Base-by-base conservation (phyloP, 768 basidiomycete species). In the Leccinum arenicola region DNA sequence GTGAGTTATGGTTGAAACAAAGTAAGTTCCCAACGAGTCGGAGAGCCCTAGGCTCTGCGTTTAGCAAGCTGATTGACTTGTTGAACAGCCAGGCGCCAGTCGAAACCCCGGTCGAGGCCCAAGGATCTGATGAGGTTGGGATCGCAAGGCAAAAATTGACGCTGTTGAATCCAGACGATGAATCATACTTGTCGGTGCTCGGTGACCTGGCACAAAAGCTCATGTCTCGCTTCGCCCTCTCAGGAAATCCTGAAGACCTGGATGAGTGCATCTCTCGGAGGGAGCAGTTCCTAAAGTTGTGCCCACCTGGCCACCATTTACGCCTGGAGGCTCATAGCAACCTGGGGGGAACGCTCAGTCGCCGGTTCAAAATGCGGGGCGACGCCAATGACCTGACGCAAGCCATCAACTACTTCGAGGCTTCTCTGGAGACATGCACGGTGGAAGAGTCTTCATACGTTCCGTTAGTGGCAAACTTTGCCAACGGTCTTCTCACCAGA, bases 191-290 rank as follows among this genome's bases (percentile, higher is more conserved):
- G 15, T 3, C 25, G 21, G 47, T 56, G 19, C 61, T 70, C 35
- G 40, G 56, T 14, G 21, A 15, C 8, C 43, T 70, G 27, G 61
- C 61, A 12, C 17, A 17, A 25, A 47, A 40, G 3, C 65, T 70
- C 17, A 35, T 67, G 50, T 43, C 58, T 21, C 68, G 67, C 35
- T 76, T 73, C 40, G 17, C 60, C 27, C 63, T 36, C n/a, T 60
- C 56, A 5, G 56, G 71, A 45, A 60, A 70, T 29, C 50, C 57
- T 14, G 43, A 54, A 6, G 72, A 74, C 49, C 59, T 76, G 21
- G 59, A 69, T 19, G 66, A 71, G 47, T 64, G 66, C 15, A 59
- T 77, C 49, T 23, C 51, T 6, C 40, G 54, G 15, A 52, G 35
- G 29, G 58, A 59, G 57, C 58, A 25, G 25, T 25, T 25, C 4